Percentiles rank a stretch among this genome's conserved stretches.
phyloP scores from a whole-genome alignment of 345 rosid genomes.

The Sapria himalayana region DNA sequence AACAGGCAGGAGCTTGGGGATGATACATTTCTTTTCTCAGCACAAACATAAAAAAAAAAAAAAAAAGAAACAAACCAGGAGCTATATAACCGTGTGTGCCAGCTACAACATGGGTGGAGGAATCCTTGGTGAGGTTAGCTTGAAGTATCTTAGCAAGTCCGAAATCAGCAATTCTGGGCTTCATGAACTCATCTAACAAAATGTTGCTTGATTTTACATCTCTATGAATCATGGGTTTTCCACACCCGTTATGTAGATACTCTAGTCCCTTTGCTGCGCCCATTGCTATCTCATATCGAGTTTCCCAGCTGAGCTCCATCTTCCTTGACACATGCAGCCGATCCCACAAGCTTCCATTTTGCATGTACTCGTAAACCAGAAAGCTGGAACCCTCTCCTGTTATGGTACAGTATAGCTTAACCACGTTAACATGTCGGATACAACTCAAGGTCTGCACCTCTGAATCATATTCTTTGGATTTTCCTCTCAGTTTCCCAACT shows the following conservation, averaged over 20 bases:
- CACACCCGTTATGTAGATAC: slow-evolving; percentile 75
- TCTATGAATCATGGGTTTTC: slow-evolving; percentile 53
- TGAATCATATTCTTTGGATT: slow-evolving; percentile 48
- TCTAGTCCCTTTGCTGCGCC: slow-evolving; percentile 80
- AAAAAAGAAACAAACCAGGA: slow-evolving; percentile 34
- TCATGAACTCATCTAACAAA: slow-evolving; percentile 52
- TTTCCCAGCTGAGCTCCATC: slow-evolving; percentile 67
- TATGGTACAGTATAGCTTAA: slow-evolving; percentile 79
- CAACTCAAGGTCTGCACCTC: slow-evolving; percentile 84
- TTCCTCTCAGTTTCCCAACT: slow-evolving; percentile 19
- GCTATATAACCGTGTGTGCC: slow-evolving; percentile 95
- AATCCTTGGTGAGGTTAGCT: slow-evolving; percentile 22
- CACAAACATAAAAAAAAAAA: background rate
- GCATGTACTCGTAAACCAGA: slow-evolving; percentile 76
- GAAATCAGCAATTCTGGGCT: slow-evolving; percentile 89
- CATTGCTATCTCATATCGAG: slow-evolving; percentile 54
- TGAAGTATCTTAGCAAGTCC: slow-evolving; percentile 88
- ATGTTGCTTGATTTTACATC: slow-evolving; percentile 84
- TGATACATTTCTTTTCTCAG: too few species aligned
- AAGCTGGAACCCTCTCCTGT: slow-evolving; percentile 82
- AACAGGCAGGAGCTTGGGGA: background rate
- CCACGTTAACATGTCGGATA: slow-evolving; percentile 76
- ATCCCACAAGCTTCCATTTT: slow-evolving; percentile 90
- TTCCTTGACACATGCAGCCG: slow-evolving; percentile 39
- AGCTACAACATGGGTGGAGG: slow-evolving; percentile 50